Conservation (phyloP, 768 basidiomycete species). For the Dioszegia aurantiaca region DNA sequence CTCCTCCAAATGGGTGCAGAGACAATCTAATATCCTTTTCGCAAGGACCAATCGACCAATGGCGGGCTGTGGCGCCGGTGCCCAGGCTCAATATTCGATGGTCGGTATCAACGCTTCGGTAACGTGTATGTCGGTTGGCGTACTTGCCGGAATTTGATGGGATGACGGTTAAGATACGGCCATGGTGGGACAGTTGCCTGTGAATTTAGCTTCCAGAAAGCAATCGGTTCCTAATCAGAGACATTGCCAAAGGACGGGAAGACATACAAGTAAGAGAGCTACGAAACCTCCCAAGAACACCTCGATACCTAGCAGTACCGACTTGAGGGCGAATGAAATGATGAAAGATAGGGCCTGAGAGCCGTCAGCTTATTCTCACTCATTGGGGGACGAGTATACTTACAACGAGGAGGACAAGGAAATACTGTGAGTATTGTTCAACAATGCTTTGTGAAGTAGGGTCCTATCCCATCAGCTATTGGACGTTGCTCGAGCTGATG, state of each 20-base stretch:
- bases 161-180: constrained; percentile 37
- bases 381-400: constrained; percentile 2
- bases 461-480: constrained; percentile 25
- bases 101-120: background rate
- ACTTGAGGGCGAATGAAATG: constrained; percentile 27
- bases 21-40: no score
- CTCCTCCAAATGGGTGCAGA: no score
- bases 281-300: constrained; percentile 35
- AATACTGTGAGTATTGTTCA: constrained; percentile 36
- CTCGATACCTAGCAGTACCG: constrained; percentile 38
- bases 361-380: constrained; percentile 3
- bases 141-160: constrained; percentile 38
- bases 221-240: no score
- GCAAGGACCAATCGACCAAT: no score
- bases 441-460: constrained; percentile 35
- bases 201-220: background rate
- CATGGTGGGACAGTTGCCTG: constrained; percentile 39
- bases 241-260: background rate
- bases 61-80: no score
- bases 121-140: constrained; percentile 22
- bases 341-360: constrained; percentile 31
- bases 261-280: constrained; percentile 29
- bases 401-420: constrained; percentile 36
- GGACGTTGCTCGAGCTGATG: background rate
- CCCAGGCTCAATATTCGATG: no score